Percentiles rank a stretch among this genome's conserved stretches.
phyloP scores from a whole-genome alignment of 306 rosid genomes.

The Pueraria montana region DNA sequence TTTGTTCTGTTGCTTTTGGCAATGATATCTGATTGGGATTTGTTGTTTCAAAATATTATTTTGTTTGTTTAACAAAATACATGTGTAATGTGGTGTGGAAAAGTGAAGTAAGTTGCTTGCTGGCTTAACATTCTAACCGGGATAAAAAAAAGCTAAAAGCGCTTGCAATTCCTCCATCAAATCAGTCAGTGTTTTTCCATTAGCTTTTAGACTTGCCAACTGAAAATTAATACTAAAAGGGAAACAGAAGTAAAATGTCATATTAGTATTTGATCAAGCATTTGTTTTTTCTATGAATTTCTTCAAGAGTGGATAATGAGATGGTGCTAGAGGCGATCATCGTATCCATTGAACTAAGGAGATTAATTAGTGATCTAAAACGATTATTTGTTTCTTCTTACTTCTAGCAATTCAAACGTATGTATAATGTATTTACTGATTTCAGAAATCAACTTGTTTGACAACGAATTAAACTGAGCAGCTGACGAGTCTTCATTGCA shows the following conservation, averaged over 20 bases:
- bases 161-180: slow-evolving; percentile 1
- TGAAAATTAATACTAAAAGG: neutral
- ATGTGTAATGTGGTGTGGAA: neutral
- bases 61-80: neutral
- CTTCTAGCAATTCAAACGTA: neutral
- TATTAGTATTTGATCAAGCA: neutral
- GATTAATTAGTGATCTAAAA: neutral
- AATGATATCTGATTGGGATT: neutral
- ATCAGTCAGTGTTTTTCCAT: neutral
- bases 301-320: neutral
- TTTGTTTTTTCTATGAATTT: neutral
- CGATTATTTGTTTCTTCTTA: neutral
- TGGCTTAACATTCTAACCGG: neutral
- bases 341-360: neutral
- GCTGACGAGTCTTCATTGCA: too few relatives aligned
- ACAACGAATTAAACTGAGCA: neutral
- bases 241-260: neutral
- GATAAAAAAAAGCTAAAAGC: neutral
- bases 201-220: slow-evolving; percentile 17
- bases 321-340: neutral
- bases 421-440: neutral
- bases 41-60: slow-evolving; percentile 17
- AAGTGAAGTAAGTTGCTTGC: neutral
- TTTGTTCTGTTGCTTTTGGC: neutral
- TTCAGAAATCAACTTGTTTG: neutral